Evolutionary conservation across 768 basidiomycete species (phyloP).

Genomic region (Piloderma croceum): DNA sequence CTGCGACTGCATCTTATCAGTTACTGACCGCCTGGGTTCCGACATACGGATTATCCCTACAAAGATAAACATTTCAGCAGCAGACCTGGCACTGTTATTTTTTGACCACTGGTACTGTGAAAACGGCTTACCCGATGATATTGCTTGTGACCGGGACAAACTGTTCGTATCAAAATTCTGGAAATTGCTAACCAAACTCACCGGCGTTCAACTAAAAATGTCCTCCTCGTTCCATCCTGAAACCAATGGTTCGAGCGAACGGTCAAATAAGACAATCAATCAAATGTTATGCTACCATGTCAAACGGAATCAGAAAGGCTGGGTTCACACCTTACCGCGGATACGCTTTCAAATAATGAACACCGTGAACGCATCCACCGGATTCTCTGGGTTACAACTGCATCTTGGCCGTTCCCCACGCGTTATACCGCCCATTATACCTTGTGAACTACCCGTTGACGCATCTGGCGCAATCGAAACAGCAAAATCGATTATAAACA

Average conservation of each 20-base stretch:
- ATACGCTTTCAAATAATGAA: conserved; percentile 32
- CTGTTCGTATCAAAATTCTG: too few species aligned
- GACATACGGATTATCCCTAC: conserved; percentile 16
- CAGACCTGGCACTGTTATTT: conserved; percentile 22
- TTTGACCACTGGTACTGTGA: too few species aligned
- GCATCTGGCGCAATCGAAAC: not conserved
- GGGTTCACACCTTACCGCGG: conserved; percentile 20
- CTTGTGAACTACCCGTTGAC: not conserved
- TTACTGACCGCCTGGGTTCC: too few species aligned
- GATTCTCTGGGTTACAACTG: conserved; percentile 28
- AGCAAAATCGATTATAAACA: conserved; percentile 9
- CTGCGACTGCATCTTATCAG: conserved; percentile 21
- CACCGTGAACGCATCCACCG: conserved; percentile 22
- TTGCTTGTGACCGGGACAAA: too few species aligned
- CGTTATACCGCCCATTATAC: conserved; percentile 19
- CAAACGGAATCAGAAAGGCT: conserved; percentile 22
- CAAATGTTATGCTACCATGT: conserved; percentile 21
- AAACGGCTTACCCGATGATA: too few species aligned
- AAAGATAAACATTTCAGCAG: conserved; percentile 11
- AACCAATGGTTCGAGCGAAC: too few species aligned
- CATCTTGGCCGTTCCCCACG: conserved; percentile 17
- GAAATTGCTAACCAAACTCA: conserved; percentile 14
- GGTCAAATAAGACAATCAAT: too few species aligned
- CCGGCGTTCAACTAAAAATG: conserved; percentile 25
- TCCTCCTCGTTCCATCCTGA: conserved; percentile 33